Evolutionary conservation across 2,329 filamentous ascomycete species (phyloP), one percentile per base, ranked within the genome.

Genomic region (Pyrenochaeta sp.): DNA sequence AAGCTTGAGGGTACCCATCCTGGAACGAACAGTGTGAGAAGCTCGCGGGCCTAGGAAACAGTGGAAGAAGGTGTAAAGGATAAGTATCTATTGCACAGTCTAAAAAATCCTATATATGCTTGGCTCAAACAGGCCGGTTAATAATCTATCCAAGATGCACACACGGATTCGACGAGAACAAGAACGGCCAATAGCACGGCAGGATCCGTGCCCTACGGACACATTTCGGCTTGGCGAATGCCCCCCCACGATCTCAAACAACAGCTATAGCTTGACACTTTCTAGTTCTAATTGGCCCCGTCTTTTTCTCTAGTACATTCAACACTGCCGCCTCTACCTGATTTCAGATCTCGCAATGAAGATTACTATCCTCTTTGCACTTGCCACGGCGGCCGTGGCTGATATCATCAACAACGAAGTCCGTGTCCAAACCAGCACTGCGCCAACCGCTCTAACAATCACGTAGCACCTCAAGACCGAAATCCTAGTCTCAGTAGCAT

Each of bases 401-500:
- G 54, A 63, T 27, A 60, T 60, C 43, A 64, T 67, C 54, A 67
- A 67, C 56, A 67, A 67, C 19, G 63, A 66, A 36, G 63, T 51
- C 55, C 41, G 24, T 20, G 24, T 26, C n/a, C 24, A 28, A 21
- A 11, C 22, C 27, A 22, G 30, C 18, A 15, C 34, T 15, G 34
- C 17, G 14, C 3, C 37, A 27, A 32, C 30, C 29, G 3, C 18
- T 31, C 55, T 63, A 50, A 63, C 46, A 39, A 8, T 3, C n/a
- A 20, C 10, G 78, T 47, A 87, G 58, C 72, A 75, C 44, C 83
- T 96, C 59, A 82, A 88, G 73, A 89, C 96, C 69, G 85, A 96
- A 56, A 84, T 89, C 57, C 88, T 85, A 37, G 79, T 84, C 46
- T 77, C 82, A 18, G 87, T 89, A 53, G 83, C 90, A 58, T 96